These are phyloP conservation scores for Flammula alnicola DNA, from an alignment of 1,284 basidiomycete genomes.

Conservation along the genomic window DNA sequence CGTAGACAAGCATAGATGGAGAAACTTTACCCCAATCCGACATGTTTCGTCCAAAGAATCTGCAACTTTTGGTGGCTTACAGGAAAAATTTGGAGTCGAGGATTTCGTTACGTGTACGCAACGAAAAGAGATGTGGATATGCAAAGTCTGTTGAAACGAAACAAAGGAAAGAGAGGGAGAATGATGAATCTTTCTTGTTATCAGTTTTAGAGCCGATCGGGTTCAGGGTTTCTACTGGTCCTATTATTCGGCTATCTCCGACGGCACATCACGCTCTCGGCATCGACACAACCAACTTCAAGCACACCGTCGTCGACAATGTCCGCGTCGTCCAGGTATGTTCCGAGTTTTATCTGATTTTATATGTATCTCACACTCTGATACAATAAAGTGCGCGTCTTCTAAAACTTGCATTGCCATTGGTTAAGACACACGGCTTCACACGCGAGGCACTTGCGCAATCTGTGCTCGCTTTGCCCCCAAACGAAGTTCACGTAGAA, in stretches of 20 bases:
- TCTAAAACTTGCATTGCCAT: slow-evolving; percentile 63
- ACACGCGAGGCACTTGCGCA: slow-evolving; percentile 69
- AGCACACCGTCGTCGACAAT: too few species aligned
- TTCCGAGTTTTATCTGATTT: too few species aligned
- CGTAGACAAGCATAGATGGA: slow-evolving; percentile 6
- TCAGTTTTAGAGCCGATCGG: slow-evolving; percentile 22
- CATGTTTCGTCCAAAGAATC: slow-evolving; percentile 23
- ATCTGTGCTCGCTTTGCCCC: slow-evolving; percentile 60
- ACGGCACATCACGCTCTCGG: slow-evolving; percentile 17
- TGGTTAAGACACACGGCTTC: slow-evolving; percentile 71
- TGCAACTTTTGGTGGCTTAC: background rate
- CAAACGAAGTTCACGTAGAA: slow-evolving; percentile 37
- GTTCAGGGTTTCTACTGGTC: slow-evolving; percentile 24
- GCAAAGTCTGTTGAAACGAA: background rate
- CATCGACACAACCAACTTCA: too few species aligned
- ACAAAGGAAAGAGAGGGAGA: slow-evolving; percentile 3
- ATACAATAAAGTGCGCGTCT: slow-evolving; percentile 46
- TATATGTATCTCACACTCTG: too few species aligned
- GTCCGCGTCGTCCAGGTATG: too few species aligned
- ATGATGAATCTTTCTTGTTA: slow-evolving; percentile 12
- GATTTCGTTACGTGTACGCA: background rate
- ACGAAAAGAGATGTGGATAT: background rate
- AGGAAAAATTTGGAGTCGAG: background rate
- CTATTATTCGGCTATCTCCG: slow-evolving; percentile 23
- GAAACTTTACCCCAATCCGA: slow-evolving; percentile 34